These are phyloP conservation scores for Microstroma glucosiphilum DNA, from an alignment of 1,284 basidiomycete genomes.

Conservation along the genomic window DNA sequence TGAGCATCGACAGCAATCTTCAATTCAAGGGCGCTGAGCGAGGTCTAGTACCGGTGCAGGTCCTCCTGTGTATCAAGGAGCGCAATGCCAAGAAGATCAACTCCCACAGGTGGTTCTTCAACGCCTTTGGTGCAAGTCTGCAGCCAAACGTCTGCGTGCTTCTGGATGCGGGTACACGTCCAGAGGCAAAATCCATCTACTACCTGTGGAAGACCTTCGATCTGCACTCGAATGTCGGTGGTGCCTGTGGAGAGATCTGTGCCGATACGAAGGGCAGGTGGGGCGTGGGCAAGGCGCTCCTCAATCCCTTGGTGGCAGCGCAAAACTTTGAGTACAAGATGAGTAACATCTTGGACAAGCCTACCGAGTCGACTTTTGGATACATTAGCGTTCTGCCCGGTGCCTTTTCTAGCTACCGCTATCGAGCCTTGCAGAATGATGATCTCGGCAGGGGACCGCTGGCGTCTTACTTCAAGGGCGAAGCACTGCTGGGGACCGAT, in stretches of 20 bases:
- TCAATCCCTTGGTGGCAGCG: constrained; percentile 73
- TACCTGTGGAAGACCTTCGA: constrained; percentile 96
- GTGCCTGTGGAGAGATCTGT: constrained; percentile 69
- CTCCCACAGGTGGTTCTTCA: constrained; percentile 61
- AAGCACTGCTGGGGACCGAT: constrained; percentile 79
- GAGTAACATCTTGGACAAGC: constrained; percentile 48
- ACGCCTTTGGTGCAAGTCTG: constrained; percentile 49
- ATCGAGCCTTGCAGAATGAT: constrained; percentile 84
- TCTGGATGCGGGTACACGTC: constrained; percentile 94
- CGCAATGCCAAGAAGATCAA: constrained; percentile 62
- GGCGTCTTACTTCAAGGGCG: constrained; percentile 94
- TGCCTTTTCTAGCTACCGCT: constrained; percentile 57
- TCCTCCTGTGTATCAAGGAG: constrained; percentile 50
- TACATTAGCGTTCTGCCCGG: constrained; percentile 45
- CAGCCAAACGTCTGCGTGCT: constrained; percentile 83
- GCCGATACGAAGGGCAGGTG: constrained; percentile 45
- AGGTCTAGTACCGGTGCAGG: constrained; percentile 56
- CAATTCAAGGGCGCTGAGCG: constrained; percentile 93
- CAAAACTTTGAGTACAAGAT: constrained; percentile 94
- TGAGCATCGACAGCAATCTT: constrained; percentile 77
- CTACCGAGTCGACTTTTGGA: constrained; percentile 46
- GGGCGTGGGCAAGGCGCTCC: constrained; percentile 67
- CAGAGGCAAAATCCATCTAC: constrained; percentile 92
- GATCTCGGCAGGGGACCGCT: constrained; percentile 77
- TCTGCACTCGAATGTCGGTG: constrained; percentile 67